Evolutionary conservation across 2,329 filamentous ascomycete species (phyloP).

Genomic region (Fusarium vanettenii): DNA sequence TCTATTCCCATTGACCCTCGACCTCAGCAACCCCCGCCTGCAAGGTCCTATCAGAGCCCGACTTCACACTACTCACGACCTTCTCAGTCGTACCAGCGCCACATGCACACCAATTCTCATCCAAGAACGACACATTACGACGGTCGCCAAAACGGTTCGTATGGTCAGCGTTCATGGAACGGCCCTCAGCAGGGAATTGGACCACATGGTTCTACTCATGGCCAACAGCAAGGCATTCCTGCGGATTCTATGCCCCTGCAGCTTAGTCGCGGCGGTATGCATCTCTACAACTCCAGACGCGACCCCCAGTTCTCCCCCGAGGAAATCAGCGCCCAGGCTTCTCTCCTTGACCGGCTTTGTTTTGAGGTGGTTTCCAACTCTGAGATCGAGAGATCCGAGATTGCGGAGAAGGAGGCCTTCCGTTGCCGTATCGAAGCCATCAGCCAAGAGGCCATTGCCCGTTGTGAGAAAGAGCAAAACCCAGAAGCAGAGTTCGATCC

Average conservation of each 20-base stretch:
- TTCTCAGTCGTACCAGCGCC: slow-evolving; percentile 38
- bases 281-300: slow-evolving; percentile 38
- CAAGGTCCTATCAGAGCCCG: slow-evolving; percentile 46
- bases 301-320: slow-evolving; percentile 52
- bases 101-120: slow-evolving; percentile 37
- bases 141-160: slow-evolving; percentile 24
- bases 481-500: slow-evolving; percentile 60
- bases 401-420: slow-evolving; percentile 78
- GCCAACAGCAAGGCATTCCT: slow-evolving; percentile 11
- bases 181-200: slow-evolving; percentile 26
- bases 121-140: slow-evolving; percentile 26
- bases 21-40: slow-evolving; percentile 46
- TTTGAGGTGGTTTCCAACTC: slow-evolving; percentile 60
- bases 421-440: slow-evolving; percentile 72
- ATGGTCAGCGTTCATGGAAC: slow-evolving; percentile 37
- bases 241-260: slow-evolving; percentile 15
- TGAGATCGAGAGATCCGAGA: slow-evolving; percentile 73
- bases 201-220: slow-evolving; percentile 44
- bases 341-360: slow-evolving; percentile 62
- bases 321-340: slow-evolving; percentile 61
- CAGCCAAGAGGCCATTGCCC: slow-evolving; percentile 68
- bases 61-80: slow-evolving; percentile 42
- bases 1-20: slow-evolving; percentile 66
- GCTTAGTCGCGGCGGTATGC: slow-evolving; percentile 22
- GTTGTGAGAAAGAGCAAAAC: slow-evolving; percentile 60